Percentiles rank a stretch among this genome's conserved stretches.
Conservation (phyloP, 768 basidiomycete genomes). For the Pisolithus tinctorius region DNA sequence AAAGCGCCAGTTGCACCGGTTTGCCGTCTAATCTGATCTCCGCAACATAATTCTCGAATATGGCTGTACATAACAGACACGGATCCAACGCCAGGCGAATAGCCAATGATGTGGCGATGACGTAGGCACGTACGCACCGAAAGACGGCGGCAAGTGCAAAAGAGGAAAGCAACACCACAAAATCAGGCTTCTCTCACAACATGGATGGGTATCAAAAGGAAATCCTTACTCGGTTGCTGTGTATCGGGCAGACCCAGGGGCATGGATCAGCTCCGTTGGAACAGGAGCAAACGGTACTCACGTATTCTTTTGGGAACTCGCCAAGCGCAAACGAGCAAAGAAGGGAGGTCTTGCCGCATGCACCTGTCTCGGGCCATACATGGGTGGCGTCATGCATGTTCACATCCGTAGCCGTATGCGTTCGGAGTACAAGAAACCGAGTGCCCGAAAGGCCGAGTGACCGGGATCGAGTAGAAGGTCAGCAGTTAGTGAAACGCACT, state of each 20-base stretch:
- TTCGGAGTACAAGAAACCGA: not conserved
- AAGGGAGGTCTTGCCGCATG: constrained; percentile 93
- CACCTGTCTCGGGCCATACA: constrained; percentile 45
- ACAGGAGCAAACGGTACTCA: constrained; percentile 34
- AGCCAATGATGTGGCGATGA: not conserved
- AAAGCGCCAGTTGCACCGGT: constrained; percentile 92
- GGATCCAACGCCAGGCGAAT: not conserved
- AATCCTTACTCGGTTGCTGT: constrained; percentile 42
- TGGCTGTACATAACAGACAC: constrained; percentile 44
- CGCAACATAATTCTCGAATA: constrained; percentile 98
- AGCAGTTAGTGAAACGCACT: too few species aligned
- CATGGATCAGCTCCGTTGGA: not conserved
- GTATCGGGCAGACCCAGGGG: constrained; percentile 6
- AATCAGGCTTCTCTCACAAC: not conserved
- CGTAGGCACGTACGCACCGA: not conserved
- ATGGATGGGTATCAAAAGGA: not conserved
- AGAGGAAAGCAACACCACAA: not conserved
- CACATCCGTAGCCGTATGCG: not conserved
- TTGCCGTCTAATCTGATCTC: constrained; percentile 98
- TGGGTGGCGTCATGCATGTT: not conserved
- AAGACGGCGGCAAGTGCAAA: not conserved
- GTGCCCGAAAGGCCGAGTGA: not conserved
- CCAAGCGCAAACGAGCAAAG: constrained; percentile 89
- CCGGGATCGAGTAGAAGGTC: not conserved
- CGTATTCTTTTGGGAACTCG: constrained; percentile 95